Evolutionary conservation across 208 protist genomes (phyloP).

Genomic region (Leishmania martiniquensis): DNA sequence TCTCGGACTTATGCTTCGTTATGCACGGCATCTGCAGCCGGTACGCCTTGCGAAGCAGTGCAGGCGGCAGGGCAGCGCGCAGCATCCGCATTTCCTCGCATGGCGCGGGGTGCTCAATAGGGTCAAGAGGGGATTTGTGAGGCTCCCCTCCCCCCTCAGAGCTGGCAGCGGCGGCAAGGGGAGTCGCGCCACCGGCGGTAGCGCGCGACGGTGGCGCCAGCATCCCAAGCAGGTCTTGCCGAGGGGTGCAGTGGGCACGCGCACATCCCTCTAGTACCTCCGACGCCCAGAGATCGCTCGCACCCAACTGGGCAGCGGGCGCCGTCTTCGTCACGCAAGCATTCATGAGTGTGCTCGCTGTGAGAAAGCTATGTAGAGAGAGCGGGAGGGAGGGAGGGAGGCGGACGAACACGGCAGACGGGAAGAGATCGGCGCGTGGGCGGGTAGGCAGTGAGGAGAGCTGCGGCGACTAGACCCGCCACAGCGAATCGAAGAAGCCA

Average conservation of each 20-base stretch:
- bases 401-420: background rate
- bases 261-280: slow-evolving; percentile 33
- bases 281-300: slow-evolving; percentile 40
- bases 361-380: background rate
- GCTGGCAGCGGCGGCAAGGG: background rate
- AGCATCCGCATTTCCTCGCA: slow-evolving; percentile 14
- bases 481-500: background rate
- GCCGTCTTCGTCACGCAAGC: background rate
- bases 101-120: background rate
- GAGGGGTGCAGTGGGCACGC: slow-evolving; percentile 28
- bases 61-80: slow-evolving; percentile 14
- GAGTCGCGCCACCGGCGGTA: background rate
- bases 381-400: background rate
- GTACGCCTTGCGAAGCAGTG: slow-evolving; percentile 46
- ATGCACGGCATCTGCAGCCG: slow-evolving; percentile 48
- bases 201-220: slow-evolving; percentile 12
- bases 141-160: background rate
- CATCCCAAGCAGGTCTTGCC: slow-evolving; percentile 20
- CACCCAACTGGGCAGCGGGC: background rate
- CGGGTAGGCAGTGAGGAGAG: background rate
- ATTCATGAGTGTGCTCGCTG: background rate
- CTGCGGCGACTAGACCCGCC: background rate
- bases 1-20: slow-evolving; percentile 22
- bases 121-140: slow-evolving; percentile 14
- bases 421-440: background rate